Percentiles rank a stretch among this genome's conserved stretches.
Evolutionary conservation across 1,139 yeast genomes (phyloP).

Genomic region (Blastobotrys proliferans): DNA sequence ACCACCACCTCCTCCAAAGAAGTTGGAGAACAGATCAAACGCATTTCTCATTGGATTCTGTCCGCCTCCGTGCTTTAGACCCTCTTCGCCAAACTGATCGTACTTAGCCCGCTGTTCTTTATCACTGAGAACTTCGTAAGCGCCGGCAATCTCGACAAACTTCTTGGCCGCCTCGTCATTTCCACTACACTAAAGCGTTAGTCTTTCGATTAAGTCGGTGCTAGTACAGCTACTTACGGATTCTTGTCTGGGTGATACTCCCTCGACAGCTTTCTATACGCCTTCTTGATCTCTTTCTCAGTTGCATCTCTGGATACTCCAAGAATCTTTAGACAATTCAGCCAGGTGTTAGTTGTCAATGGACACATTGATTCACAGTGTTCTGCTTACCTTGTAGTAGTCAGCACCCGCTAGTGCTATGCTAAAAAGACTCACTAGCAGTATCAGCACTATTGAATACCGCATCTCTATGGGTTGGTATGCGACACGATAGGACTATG

Average conservation of each 20-base stretch:
- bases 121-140: slow-evolving; percentile 83
- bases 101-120: slow-evolving; percentile 65
- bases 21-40: slow-evolving; percentile 71
- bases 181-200: slow-evolving; percentile 31
- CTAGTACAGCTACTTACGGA: slow-evolving; percentile 33
- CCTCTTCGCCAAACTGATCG: slow-evolving; percentile 83
- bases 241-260: slow-evolving; percentile 96
- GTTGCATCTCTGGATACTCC: slow-evolving; percentile 67
- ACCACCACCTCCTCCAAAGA: slow-evolving; percentile 59
- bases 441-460: slow-evolving; percentile 1
- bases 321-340: no score
- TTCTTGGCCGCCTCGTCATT: slow-evolving; percentile 78
- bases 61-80: slow-evolving; percentile 45
- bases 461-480: no score
- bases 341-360: background rate
- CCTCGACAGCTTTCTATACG: slow-evolving; percentile 78
- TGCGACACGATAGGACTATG: no score
- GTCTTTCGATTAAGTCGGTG: background rate
- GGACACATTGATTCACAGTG: background rate
- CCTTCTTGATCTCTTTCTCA: slow-evolving; percentile 80
- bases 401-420: slow-evolving; percentile 14
- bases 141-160: slow-evolving; percentile 89
- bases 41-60: slow-evolving; percentile 45
- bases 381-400: slow-evolving; percentile 18
- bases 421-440: slow-evolving; percentile 9